Evolutionary conservation across 2,329 filamentous ascomycete genomes (phyloP).

Genomic region (Grosmannia serpens): DNA sequence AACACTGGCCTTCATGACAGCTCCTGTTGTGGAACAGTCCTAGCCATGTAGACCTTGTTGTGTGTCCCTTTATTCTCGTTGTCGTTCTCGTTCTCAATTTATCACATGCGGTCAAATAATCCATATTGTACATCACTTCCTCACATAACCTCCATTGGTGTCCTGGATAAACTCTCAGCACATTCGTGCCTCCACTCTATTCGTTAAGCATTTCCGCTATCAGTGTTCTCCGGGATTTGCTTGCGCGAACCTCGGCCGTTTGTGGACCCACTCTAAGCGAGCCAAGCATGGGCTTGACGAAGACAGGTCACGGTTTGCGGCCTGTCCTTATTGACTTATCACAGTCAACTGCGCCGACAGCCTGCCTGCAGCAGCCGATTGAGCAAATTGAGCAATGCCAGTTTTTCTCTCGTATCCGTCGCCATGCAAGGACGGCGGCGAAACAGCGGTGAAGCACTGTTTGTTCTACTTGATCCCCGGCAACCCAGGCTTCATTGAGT

Average conservation of each 20-base stretch:
- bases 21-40: too few species aligned
- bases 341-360: neutral
- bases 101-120: too few species aligned
- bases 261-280: neutral
- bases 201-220: too few species aligned
- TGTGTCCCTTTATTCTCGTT: too few species aligned
- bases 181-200: too few species aligned
- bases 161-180: too few species aligned
- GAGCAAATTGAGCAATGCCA: constrained; percentile 5
- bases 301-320: neutral
- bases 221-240: too few species aligned
- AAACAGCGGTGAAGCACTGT: constrained; percentile 4
- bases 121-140: too few species aligned
- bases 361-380: neutral
- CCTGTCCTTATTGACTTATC: neutral
- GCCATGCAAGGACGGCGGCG: neutral
- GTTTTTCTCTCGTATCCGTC: constrained; percentile 11
- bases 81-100: too few species aligned
- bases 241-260: neutral
- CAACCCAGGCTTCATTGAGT: constrained; percentile 65
- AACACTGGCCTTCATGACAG: too few species aligned
- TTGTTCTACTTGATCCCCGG: constrained; percentile 66
- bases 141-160: too few species aligned
- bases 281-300: neutral
- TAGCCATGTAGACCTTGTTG: too few species aligned